Base-by-base conservation (phyloP, 1,284 basidiomycete genomes). In the Wolfiporia cocos region DNA sequence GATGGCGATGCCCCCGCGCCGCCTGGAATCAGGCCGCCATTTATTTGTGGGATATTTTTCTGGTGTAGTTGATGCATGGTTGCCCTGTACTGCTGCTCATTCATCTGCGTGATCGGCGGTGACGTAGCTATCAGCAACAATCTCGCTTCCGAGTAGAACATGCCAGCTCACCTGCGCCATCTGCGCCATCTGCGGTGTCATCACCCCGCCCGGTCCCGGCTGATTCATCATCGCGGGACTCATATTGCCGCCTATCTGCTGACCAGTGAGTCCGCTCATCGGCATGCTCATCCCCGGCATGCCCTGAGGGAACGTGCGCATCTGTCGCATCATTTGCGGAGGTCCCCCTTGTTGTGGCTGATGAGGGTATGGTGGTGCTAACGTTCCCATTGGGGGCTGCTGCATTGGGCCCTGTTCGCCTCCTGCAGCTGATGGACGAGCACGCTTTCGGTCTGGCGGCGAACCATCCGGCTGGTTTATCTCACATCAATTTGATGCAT, bases 401-500 rank as follows among this genome's bases (percentile, higher is more conserved):
- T 57, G 61, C 4, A 56, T 58, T 15, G 50, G 45, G 36, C 46
- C 56, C 35, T 66, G 67, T 42, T 74, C 71, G 48, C 66, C 63
- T 6, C 49, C 49, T n/a, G 60, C 42, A 10, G 78, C 80, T 21
- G 81, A 78, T 38, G 69, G 71, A 33, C 80, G 74, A 23, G 57
- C 39, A 29, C 81, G 77, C 58, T 86, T 86, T 43, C 70, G 66
- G 2, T 74, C 75, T 0, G 78, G 79, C 2, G 83, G 81, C 0
- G 84, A 84, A 2, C 70, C 71, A 5, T 81, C 78, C 28, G 59
- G 78, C 41, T 68, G 70, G 22, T 69, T 69, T 34, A 74, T 49
- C 34, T 67, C 46, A n/a, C 18, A 14, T 41, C 37, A 50, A 41
- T 28, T 20, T 15, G 21, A 42, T 31, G 46, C 39, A 39, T 29